Evolutionary conservation across 306 rosid species (phyloP).

Genomic region (Mucuna pruriens): DNA sequence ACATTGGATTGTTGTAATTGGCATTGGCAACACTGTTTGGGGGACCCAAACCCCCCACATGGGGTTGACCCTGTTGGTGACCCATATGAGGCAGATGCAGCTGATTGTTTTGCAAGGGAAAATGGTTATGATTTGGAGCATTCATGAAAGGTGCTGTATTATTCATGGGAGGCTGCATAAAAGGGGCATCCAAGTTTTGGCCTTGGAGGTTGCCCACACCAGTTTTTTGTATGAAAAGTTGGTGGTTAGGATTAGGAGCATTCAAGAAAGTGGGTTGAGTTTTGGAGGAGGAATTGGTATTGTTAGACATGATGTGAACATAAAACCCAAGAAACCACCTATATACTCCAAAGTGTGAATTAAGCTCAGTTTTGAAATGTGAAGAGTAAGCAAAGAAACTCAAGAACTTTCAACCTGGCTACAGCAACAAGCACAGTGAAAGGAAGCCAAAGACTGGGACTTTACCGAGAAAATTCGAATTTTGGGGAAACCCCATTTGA

Average conservation of each 20-base stretch:
- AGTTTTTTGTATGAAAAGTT: conserved; percentile 54
- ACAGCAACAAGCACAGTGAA: background rate
- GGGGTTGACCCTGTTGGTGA: conserved; percentile 49
- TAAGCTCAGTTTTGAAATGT: background rate
- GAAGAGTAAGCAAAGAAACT: background rate
- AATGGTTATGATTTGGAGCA: conserved; percentile 41
- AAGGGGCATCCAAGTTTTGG: conserved; percentile 42
- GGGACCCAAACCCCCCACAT: conserved; percentile 49
- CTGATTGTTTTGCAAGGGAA: conserved; percentile 59
- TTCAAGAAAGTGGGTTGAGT: conserved; percentile 53
- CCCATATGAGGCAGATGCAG: conserved; percentile 51
- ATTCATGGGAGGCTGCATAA: conserved; percentile 47
- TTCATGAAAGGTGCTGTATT: conserved; percentile 54
- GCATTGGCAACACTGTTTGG: conserved; percentile 47
- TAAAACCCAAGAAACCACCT: background rate
- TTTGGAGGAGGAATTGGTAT: conserved; percentile 34
- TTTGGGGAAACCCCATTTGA: background rate
- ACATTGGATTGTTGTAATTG: conserved; percentile 48
- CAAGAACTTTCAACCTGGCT: background rate
- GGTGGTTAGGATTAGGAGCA: conserved; percentile 40
- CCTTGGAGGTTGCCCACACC: conserved; percentile 49
- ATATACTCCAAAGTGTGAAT: background rate
- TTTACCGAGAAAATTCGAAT: background rate
- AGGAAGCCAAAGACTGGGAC: background rate
- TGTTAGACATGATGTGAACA: conserved; percentile 32